phyloP scores from a whole-genome alignment of 352 stramenopile species.

The Ophiocytium majus region DNA sequence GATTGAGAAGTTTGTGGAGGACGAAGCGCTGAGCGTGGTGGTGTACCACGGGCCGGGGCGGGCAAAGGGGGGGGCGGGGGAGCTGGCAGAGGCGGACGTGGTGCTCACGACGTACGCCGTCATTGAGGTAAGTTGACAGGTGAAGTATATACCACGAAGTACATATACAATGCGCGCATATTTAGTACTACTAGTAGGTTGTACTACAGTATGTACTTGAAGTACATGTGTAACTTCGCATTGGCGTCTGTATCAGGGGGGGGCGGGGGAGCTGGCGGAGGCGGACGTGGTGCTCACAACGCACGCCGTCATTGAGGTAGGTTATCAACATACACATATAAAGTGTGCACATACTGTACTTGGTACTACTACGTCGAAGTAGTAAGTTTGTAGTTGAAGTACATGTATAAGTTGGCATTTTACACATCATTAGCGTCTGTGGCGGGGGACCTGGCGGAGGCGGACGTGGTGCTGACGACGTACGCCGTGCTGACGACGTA shows the following conservation, averaged over 20 bases:
- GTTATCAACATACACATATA: too few species aligned
- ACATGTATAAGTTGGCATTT: too few species aligned
- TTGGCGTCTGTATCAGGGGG: too few species aligned
- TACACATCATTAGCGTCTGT: too few species aligned
- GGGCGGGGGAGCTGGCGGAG: conserved; percentile 71
- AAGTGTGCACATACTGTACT: too few species aligned
- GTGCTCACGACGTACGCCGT: conserved; percentile 98
- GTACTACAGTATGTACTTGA: too few species aligned
- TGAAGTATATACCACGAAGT: too few species aligned
- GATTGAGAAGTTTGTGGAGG: conserved; percentile 86
- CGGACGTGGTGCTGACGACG: conserved; percentile 97
- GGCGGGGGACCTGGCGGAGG: conserved; percentile 75
- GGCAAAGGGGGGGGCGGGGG: conserved; percentile 53
- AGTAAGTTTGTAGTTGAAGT: too few species aligned
- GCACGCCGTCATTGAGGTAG: conserved; percentile 87
- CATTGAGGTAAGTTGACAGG: conserved; percentile 72
- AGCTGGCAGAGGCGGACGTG: conserved; percentile 91
- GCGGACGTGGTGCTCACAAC: conserved; percentile 98
- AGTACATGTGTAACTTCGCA: too few species aligned
- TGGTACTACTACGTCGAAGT: too few species aligned
- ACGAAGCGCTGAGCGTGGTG: conserved; percentile 82
- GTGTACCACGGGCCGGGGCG: conserved; percentile 91
- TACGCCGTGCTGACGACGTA: conserved; percentile 99
- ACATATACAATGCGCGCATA: too few species aligned
- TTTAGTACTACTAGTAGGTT: too few species aligned